Base-by-base conservation (phyloP, 345 rosid genomes). In the Salix caprea region DNA sequence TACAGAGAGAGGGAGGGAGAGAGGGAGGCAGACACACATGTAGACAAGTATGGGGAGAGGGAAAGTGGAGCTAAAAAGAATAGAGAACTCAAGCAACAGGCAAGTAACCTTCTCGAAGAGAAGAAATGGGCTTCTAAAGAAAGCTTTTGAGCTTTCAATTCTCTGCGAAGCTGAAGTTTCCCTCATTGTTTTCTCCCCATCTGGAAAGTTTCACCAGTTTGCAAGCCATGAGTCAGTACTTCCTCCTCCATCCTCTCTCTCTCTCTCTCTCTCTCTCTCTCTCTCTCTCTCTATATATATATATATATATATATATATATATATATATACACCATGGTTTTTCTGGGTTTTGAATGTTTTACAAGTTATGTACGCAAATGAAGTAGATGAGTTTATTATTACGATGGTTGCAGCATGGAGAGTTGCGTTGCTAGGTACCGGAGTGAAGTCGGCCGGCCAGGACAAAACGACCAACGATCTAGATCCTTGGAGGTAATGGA, bases 71-170 rank as follows among this genome's bases (percentile, higher is more conserved):
- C 82, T 90, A 76, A 87, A 88, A 85, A 86, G 90, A 79, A 88
- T 90, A 76, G 92, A 90, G 81, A 90, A 88, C 75, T 72, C 86
- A 64, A 74, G 90, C 21, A 89, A 72, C 78, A 82, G 94, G 80
- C 94, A 90, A 62, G 90, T 90, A 7, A 87, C 90, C 73, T 90
- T 90, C 88, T 90, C 91, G 4, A 90, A 88, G 86, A 79, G 91
- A 56, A 82, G 87, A 74, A 85, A 81, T 75, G 94, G 94, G 19
- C 73, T 90, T 56, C 50, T 90, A 7, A 90, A 88, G 88, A 90
- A 90, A 80, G 90, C 94, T 72, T 86, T 79, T 46, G 91, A 90
- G 87, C 88, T 90, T 23, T 90, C 94, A 34, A 67, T 90, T 32
- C 91, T 88, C 48, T 90, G 91, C 32, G 94, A 90, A 64, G 94